A percentile compares a stretch with the other conserved stretches of the same genome.
Conservation (phyloP, 2,329 filamentous ascomycete genomes). For the Hortaea werneckii region DNA sequence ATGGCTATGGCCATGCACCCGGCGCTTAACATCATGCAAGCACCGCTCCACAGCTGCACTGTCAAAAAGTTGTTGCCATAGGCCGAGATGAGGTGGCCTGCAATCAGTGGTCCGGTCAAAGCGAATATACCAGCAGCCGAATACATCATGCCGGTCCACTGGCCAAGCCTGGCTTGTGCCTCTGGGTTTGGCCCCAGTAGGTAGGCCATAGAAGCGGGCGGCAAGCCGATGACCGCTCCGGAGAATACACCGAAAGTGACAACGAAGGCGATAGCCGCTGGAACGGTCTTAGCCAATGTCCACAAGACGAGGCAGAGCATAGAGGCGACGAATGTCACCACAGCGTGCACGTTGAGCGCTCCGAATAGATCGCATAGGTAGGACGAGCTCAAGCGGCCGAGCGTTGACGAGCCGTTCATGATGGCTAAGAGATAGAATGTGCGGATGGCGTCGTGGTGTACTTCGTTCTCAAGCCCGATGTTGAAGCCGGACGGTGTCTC, state of each 20-base stretch:
- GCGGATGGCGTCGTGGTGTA: constrained; percentile 26
- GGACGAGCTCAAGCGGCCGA: constrained; percentile 37
- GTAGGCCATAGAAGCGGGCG: constrained; percentile 39
- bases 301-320: constrained; percentile 36
- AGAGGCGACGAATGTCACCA: constrained; percentile 31
- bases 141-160: constrained; percentile 47
- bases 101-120: constrained; percentile 38
- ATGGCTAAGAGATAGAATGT: constrained; percentile 41
- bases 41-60: constrained; percentile 39
- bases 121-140: constrained; percentile 34
- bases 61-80: constrained; percentile 32
- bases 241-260: constrained; percentile 39
- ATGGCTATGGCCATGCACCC: constrained; percentile 30
- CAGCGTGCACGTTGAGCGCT: constrained; percentile 36
- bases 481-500: constrained; percentile 10
- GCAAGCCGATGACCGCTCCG: constrained; percentile 41
- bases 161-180: constrained; percentile 34
- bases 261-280: constrained; percentile 36
- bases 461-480: constrained; percentile 10
- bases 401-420: constrained; percentile 40
- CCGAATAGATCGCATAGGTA: constrained; percentile 36
- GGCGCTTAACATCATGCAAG: constrained; percentile 31
- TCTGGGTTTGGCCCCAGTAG: constrained; percentile 29
- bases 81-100: constrained; percentile 34
- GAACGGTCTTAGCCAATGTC: constrained; percentile 29